These are phyloP conservation scores for Paecilomyces niveus DNA, from an alignment of 2,329 filamentous ascomycete species.

Conservation along the genomic window DNA sequence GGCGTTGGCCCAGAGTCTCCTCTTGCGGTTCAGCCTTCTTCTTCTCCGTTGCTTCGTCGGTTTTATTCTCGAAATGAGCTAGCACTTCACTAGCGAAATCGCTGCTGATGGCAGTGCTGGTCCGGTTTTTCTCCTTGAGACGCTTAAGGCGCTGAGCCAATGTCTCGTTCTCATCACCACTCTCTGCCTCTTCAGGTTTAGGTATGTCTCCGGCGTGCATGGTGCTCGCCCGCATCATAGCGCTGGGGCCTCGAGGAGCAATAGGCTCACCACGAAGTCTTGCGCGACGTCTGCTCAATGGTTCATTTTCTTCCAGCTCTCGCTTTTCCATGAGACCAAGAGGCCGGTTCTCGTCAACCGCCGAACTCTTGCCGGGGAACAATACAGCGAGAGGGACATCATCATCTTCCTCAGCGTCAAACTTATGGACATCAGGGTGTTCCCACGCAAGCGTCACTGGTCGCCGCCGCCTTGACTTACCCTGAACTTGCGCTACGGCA, in stretches of 20 bases:
- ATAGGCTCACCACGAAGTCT: conserved; percentile 59
- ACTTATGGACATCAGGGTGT: conserved; percentile 35
- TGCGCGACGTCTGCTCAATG: conserved; percentile 68
- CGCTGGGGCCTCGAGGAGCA: conserved; percentile 15
- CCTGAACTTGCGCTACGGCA: conserved; percentile 78
- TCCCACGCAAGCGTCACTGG: conserved; percentile 90
- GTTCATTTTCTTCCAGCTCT: conserved; percentile 87
- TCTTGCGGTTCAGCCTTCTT: conserved; percentile 22
- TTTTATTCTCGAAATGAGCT: conserved; percentile 30
- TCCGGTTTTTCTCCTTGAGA: conserved; percentile 29
- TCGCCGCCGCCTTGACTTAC: conserved; percentile 60
- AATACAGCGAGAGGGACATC: conserved; percentile 85
- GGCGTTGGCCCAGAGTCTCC: conserved; percentile 41
- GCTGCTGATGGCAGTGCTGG: conserved; percentile 22
- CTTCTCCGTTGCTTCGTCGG: conserved; percentile 16
- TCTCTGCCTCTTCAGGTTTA: conserved; percentile 18
- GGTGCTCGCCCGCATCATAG: conserved; percentile 22
- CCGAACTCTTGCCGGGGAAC: conserved; percentile 45
- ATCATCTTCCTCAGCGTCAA: conserved; percentile 59
- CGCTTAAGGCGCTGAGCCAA: conserved; percentile 38
- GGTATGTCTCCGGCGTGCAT: conserved; percentile 25
- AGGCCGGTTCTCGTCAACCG: conserved; percentile 29
- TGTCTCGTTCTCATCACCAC: conserved; percentile 37
- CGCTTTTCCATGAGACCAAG: conserved; percentile 56
- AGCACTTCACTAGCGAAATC: conserved; percentile 40